These are phyloP conservation scores for Dothistroma septosporum DNA, from an alignment of 2,329 filamentous ascomycete species.

Conservation along the genomic window DNA sequence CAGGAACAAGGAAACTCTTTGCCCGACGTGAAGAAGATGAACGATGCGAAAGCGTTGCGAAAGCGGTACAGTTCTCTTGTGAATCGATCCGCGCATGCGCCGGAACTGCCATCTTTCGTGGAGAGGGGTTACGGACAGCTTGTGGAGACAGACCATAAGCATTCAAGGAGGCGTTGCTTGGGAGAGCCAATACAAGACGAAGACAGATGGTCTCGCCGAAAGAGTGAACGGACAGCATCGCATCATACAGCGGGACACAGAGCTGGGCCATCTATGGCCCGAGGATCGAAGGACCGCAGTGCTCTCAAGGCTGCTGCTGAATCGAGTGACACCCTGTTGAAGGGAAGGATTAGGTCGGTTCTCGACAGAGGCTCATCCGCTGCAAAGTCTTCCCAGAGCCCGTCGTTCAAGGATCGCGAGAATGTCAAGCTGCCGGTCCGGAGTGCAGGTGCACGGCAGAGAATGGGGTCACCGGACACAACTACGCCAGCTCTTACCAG, in stretches of 20 bases:
- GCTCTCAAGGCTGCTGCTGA: background rate
- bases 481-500: too few species aligned
- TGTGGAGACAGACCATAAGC: slow-evolving; percentile 5
- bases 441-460: too few species aligned
- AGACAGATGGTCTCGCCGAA: background rate
- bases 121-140: slow-evolving; percentile 25
- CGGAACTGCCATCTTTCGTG: slow-evolving; percentile 29
- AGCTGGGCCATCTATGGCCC: background rate
- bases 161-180: background rate
- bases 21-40: background rate
- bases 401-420: background rate
- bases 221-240: background rate
- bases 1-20: too few species aligned
- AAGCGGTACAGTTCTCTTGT: background rate
- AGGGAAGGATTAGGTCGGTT: background rate
- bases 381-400: background rate
- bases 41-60: background rate
- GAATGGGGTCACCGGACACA: too few species aligned
- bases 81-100: background rate
- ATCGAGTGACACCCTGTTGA: background rate
- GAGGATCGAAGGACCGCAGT: background rate
- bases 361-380: background rate
- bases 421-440: background rate
- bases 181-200: background rate
- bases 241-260: background rate